Percentiles rank a stretch among this genome's conserved stretches.
Evolutionary conservation across 106 monocot genomes (phyloP).

Genomic region (Agapanthus africanus): DNA sequence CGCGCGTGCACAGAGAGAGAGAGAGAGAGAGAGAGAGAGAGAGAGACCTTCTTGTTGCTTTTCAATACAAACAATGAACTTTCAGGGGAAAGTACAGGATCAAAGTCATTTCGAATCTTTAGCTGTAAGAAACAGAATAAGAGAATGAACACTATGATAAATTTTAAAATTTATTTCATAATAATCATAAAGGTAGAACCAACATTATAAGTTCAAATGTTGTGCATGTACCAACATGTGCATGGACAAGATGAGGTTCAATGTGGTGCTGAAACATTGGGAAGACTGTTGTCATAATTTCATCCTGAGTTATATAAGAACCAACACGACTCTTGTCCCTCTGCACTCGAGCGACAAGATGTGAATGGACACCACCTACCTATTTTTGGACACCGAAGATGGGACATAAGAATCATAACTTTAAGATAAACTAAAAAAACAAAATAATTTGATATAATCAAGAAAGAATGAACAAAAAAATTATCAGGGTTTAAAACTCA

Average conservation of each 20-base stretch:
- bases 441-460: background rate
- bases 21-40: background rate
- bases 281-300: constrained; percentile 96
- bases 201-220: constrained; percentile 11
- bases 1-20: background rate
- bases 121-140: constrained; percentile 41
- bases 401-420: background rate
- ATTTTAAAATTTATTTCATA: background rate
- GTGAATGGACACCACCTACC: constrained; percentile 99
- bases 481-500: constrained; percentile 27
- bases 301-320: constrained; percentile 65
- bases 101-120: constrained; percentile 98
- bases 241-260: constrained; percentile 99
- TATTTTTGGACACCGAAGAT: constrained; percentile 16
- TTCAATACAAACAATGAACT: constrained; percentile 96
- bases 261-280: constrained; percentile 95
- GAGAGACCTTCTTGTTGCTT: constrained; percentile 78
- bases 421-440: background rate
- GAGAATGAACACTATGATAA: background rate
- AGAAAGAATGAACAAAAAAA: constrained; percentile 1
- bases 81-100: constrained; percentile 98
- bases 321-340: constrained; percentile 75
- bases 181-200: background rate
- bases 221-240: constrained; percentile 90
- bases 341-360: constrained; percentile 94